Percentiles rank a stretch among this genome's conserved stretches.
These are phyloP conservation scores for Paraurostyla sp. DNA, from an alignment of 73 alveolate genomes.

Conservation along the genomic window DNA sequence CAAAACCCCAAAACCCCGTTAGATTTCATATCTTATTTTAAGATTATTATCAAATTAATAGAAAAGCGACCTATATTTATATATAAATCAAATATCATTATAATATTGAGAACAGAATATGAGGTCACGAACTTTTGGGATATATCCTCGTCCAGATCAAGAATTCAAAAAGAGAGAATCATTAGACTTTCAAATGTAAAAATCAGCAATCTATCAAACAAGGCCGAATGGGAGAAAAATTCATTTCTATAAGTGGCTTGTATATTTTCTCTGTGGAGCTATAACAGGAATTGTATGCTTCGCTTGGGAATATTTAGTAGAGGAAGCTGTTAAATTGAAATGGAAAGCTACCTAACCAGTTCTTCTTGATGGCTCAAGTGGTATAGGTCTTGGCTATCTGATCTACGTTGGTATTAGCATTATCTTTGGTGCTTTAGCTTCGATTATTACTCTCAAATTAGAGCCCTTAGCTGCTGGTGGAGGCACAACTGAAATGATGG, in stretches of 20 bases:
- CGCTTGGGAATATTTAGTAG: constrained; percentile 27
- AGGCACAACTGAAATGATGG: constrained; percentile 72
- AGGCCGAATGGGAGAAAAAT: constrained; percentile 15
- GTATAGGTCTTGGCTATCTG: constrained; percentile 33
- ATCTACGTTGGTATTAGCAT: constrained; percentile 25
- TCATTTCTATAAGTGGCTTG: constrained; percentile 40
- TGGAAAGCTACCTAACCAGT: constrained; percentile 37
- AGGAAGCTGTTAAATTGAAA: constrained; percentile 14
- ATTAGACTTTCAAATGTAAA: neutral
- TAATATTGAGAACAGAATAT: too few relatives aligned
- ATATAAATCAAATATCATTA: too few relatives aligned
- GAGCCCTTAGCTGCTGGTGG: constrained; percentile 77
- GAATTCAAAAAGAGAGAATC: constrained; percentile 56
- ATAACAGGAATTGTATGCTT: constrained; percentile 22
- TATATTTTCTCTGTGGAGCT: neutral
- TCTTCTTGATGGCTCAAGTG: neutral
- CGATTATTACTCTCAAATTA: constrained; percentile 18
- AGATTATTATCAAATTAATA: too few relatives aligned
- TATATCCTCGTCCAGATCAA: constrained; percentile 51
- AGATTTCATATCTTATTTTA: too few relatives aligned
- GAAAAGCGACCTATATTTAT: too few relatives aligned
- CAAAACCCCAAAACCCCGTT: too few relatives aligned
- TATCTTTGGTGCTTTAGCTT: constrained; percentile 32
- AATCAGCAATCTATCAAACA: neutral
- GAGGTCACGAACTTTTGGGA: constrained; percentile 37